Evolutionary conservation across 768 basidiomycete genomes (phyloP), one percentile per base, ranked within the genome.

Genomic region (Clathrus columnatus): DNA sequence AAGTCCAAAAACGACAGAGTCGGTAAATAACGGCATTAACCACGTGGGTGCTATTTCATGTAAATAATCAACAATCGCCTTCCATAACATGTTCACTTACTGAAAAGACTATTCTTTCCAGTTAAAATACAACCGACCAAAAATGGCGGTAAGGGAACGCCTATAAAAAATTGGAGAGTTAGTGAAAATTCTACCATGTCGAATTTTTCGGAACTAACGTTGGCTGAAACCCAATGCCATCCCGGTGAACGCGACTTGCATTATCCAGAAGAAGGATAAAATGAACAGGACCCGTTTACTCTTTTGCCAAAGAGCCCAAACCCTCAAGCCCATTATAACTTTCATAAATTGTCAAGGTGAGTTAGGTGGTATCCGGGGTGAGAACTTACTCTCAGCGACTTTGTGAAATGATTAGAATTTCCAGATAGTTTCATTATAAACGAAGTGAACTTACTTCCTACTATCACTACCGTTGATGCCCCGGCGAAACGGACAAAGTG

Each of bases 241-340:
- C 24, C 26, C 41, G 26, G 26, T 24, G 27, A 51, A 51, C 29
- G 55, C 55, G 16, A 56, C 26, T 28, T 56, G 55, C n/a, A 24
- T 23, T 2, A 49, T 36, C 48, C 47, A 51, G 18, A 49, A 42
- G 7, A 49, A 50, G 14, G 7, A 11, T 11, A 56, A n/a, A 2
- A 56, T 41, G 36, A 20, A 23, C 7, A 56, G 27, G 26, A 56
- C 24, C 7, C 47, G 29, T 32, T 30, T 56, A 48, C 50, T 17
- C 24, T 41, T 20, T 3, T 44, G n/a, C 48, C 50, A 56, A 16
- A 56, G 11, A 36, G 55, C 55, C 14, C 42, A 56, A 8, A 56
- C 55, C 7, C 55, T 27, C 16, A 56, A 23, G 17, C 49, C 42
- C 55, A 56, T 56, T 26, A 56, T 56, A 26, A 56, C 55, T 56